phyloP scores from a whole-genome alignment of 257 asterid species.

The Nyctanthes arbortristis region DNA sequence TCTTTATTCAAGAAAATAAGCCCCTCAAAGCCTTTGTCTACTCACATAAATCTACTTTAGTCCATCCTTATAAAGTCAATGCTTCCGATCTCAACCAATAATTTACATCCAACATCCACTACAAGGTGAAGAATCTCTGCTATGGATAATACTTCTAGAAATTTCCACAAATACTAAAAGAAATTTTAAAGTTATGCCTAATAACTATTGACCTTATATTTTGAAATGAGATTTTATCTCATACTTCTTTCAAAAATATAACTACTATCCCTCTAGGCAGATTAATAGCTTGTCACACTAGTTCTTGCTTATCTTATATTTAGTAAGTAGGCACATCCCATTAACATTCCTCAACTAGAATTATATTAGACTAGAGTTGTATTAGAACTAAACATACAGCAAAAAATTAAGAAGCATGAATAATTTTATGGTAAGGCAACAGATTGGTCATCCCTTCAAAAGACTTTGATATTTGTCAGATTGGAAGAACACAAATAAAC shows the following conservation, averaged over 20 bases:
- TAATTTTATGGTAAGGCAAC: background rate
- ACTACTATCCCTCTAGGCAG: background rate
- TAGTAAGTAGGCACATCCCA: constrained; percentile 3
- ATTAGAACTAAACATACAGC: constrained; percentile 1
- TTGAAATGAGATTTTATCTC: background rate
- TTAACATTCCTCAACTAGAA: background rate
- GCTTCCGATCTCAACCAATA: background rate
- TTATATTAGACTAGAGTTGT: constrained; percentile 2
- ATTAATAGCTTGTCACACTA: background rate
- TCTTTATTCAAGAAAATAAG: background rate
- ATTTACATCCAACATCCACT: background rate
- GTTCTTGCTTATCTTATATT: constrained; percentile 2
- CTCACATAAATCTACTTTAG: background rate
- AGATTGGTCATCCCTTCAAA: background rate
- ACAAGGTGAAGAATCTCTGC: background rate
- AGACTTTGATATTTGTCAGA: constrained; percentile 10
- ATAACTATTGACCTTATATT: no score
- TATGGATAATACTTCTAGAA: no score
- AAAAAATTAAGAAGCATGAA: background rate
- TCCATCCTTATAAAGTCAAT: background rate
- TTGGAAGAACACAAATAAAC: background rate
- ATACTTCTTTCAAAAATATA: background rate
- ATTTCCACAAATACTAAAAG: no score
- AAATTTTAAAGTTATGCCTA: no score
- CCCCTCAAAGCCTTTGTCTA: background rate